Evolutionary conservation across 2,329 filamentous ascomycete genomes (phyloP).

Genomic region (Reticulascus tulasneorum): DNA sequence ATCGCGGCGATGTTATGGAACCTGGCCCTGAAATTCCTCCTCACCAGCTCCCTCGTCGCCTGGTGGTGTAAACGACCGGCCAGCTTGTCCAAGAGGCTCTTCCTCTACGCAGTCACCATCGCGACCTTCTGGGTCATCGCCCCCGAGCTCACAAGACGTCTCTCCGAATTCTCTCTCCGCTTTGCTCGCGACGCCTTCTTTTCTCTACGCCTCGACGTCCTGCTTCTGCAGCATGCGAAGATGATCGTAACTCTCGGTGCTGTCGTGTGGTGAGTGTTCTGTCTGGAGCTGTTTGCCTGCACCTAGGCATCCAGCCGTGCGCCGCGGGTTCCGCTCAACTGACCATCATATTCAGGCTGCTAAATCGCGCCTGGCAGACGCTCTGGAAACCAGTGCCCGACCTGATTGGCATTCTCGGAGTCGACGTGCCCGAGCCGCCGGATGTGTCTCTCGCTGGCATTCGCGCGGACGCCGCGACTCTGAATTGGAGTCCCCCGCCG

Average conservation of each 20-base stretch:
- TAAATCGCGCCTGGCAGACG: constrained; percentile 82
- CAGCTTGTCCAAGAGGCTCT: constrained; percentile 11
- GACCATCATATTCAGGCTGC: constrained; percentile 54
- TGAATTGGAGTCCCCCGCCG: constrained; percentile 82
- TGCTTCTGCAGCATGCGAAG: constrained; percentile 46
- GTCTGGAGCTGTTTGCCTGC: constrained; percentile 1
- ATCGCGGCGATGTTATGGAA: constrained; percentile 17
- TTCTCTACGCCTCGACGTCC: constrained; percentile 38
- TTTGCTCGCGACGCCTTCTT: constrained; percentile 13
- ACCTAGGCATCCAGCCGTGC: constrained; percentile 1
- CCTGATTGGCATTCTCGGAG: constrained; percentile 83
- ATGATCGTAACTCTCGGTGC: constrained; percentile 53
- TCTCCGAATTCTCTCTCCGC: constrained; percentile 12
- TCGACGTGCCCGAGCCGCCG: constrained; percentile 88
- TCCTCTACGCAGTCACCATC: constrained; percentile 10
- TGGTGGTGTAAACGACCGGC: constrained; percentile 15
- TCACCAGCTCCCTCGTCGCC: constrained; percentile 15
- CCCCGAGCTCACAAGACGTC: constrained; percentile 10
- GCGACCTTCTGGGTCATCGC: constrained; percentile 14
- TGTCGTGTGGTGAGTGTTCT: constrained; percentile 45
- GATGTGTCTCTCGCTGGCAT: constrained; percentile 89
- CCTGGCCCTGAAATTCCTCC: constrained; percentile 14
- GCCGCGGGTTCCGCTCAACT: constrained; percentile 1
- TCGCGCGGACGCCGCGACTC: constrained; percentile 76
- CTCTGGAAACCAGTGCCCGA: constrained; percentile 87